Base-by-base conservation (phyloP, 768 basidiomycete genomes). In the Baorangia bicolor region DNA sequence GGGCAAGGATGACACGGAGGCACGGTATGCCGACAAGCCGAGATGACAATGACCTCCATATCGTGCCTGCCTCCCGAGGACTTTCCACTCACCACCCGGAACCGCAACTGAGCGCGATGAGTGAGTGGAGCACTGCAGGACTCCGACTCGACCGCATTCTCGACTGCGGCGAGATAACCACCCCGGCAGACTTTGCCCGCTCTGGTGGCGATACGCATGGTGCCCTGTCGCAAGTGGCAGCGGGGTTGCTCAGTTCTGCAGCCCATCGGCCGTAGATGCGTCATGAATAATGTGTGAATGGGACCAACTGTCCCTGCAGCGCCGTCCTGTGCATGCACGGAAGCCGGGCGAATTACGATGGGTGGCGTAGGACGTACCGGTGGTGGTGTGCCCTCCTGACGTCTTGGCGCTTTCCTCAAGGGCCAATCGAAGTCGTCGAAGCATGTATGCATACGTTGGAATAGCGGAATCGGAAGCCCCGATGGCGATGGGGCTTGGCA, bases 391-490 rank as follows among this genome's bases (percentile, higher is more conserved):
- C 42, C 47, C 41, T 45, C 30, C 51, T 58, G 57, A 51, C 42
- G 50, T 55, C 48, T 49, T 42, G 63, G 39, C 55, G 45, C 34
- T 51, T 39, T 52, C 49, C 38, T 66, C 58, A 55, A 64, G 51
- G 63, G 60, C 44, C 57, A 52, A 57, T 66, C 49, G 63, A 66
- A 67, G 66, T 21, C n/a, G 13, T 28, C 31, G 53, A 65, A 62
- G 59, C 41, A 39, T 16, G 40, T 49, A 28, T 2, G 39, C 25
- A 31, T 40, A 56, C 51, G 34, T 50, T 64, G 49, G 59, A 47
- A 62, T 30, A 67, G 48, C 66, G 67, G 66, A 62, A 57, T 58
- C 67, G 67, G 64, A 67, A 69, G 57, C 8, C 59, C 66, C 66
- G 66, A 67, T 67, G 61, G 59, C 51, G 27, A 59, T 61, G 64